Conservation (phyloP, 2,329 filamentous ascomycete species). For the Fusarium sp. region DNA sequence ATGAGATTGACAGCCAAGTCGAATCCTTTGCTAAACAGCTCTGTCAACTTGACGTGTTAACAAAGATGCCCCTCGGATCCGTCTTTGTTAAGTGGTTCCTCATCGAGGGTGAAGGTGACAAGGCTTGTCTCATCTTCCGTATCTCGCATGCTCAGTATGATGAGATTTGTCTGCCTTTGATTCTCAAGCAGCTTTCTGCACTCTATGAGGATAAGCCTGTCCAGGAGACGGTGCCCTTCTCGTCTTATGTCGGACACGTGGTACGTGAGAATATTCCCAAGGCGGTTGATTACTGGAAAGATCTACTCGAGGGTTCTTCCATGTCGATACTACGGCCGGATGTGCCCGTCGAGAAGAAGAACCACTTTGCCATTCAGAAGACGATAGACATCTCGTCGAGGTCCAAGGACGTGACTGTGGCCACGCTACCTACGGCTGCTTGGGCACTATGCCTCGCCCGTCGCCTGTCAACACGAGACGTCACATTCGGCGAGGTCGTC, state of each 20-base stretch:
- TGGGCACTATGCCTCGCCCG: not conserved
- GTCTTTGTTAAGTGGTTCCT: slow-evolving; percentile 72
- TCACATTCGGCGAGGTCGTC: not conserved
- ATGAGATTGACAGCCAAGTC: slow-evolving; percentile 56
- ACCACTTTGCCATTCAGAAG: slow-evolving; percentile 57
- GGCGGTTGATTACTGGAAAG: slow-evolving; percentile 71
- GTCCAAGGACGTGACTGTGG: not conserved
- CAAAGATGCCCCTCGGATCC: slow-evolving; percentile 68
- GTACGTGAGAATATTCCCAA: slow-evolving; percentile 56
- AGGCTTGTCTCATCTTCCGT: slow-evolving; percentile 66
- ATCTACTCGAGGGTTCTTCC: slow-evolving; percentile 67
- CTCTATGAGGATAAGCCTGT: slow-evolving; percentile 52
- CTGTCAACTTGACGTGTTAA: slow-evolving; percentile 67
- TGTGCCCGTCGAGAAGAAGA: slow-evolving; percentile 50
- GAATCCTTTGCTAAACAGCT: slow-evolving; percentile 65
- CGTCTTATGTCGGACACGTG: slow-evolving; percentile 56
- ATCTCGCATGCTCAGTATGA: slow-evolving; percentile 79
- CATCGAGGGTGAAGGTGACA: slow-evolving; percentile 51
- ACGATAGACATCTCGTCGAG: slow-evolving; percentile 55
- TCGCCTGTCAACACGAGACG: not conserved
- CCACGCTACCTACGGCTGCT: not conserved
- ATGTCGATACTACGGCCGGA: slow-evolving; percentile 58
- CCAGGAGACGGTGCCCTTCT: slow-evolving; percentile 56
- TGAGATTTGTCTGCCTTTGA: slow-evolving; percentile 73
- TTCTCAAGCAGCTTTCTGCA: slow-evolving; percentile 70